Percentiles rank a stretch among this genome's conserved stretches.
phyloP scores from a whole-genome alignment of 1,284 basidiomycete species.

The Ustilago loliicola region DNA sequence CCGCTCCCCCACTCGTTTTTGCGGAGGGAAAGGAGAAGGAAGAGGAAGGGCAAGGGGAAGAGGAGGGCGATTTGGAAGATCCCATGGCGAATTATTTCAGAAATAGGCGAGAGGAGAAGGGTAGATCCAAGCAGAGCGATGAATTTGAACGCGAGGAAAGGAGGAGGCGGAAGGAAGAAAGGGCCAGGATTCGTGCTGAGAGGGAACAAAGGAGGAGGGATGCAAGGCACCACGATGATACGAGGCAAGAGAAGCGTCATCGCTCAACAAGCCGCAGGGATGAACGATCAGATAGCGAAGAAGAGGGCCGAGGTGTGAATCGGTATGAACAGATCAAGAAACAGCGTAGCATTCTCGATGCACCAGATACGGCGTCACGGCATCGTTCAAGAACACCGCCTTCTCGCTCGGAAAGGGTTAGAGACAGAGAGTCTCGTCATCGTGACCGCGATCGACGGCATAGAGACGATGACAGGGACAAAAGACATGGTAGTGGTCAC shows the following conservation, averaged over 20 bases:
- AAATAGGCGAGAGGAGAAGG: slow-evolving; percentile 43
- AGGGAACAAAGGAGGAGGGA: background rate
- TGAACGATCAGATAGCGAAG: background rate
- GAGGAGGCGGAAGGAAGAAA: slow-evolving; percentile 58
- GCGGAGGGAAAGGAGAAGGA: background rate
- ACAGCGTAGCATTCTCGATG: slow-evolving; percentile 27
- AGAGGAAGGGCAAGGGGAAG: slow-evolving; percentile 71
- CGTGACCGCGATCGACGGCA: slow-evolving; percentile 2
- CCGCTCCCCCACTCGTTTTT: slow-evolving; percentile 22
- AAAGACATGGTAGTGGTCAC: background rate
- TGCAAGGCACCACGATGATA: background rate
- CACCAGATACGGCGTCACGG: background rate
- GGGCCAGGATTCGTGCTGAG: slow-evolving; percentile 52
- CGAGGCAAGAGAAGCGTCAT: background rate
- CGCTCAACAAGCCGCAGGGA: background rate
- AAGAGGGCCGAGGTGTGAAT: slow-evolving; percentile 26
- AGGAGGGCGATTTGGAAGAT: slow-evolving; percentile 88
- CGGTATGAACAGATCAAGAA: slow-evolving; percentile 39
- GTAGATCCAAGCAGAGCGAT: slow-evolving; percentile 6
- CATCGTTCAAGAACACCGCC: slow-evolving; percentile 12
- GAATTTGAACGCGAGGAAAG: slow-evolving; percentile 42
- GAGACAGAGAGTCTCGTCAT: background rate
- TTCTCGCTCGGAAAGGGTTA: background rate
- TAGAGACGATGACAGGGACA: slow-evolving; percentile 5
- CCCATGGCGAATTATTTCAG: slow-evolving; percentile 90